phyloP scores from a whole-genome alignment of 768 basidiomycete species.

The Suillus spraguei region DNA sequence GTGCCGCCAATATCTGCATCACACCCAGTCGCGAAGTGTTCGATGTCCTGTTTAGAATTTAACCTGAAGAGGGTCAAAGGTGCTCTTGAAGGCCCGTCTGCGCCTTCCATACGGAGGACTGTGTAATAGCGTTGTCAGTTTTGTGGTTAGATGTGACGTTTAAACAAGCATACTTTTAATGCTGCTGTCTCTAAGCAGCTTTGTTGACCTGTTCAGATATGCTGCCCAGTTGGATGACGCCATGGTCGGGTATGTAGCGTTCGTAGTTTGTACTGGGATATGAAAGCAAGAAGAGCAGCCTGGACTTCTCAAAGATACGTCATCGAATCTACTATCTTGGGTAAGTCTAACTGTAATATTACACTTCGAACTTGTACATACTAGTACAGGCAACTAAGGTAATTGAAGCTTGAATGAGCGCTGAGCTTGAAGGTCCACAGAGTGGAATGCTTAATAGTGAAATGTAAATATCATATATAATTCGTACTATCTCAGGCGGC shows the following conservation, averaged over 20 bases:
- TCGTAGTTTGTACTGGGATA: neutral
- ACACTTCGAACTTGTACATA: neutral
- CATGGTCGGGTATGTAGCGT: slow-evolving; percentile 21
- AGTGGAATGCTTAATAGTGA: neutral
- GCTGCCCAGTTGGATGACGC: slow-evolving; percentile 26
- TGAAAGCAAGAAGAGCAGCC: slow-evolving; percentile 1
- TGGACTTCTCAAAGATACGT: neutral
- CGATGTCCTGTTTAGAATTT: slow-evolving; percentile 57
- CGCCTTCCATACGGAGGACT: slow-evolving; percentile 81
- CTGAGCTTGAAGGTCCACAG: neutral
- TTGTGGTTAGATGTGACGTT: slow-evolving; percentile 8
- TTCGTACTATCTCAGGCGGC: neutral
- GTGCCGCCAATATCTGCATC: slow-evolving; percentile 89
- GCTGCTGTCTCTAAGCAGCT: slow-evolving; percentile 41
- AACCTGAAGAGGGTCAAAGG: slow-evolving; percentile 72
- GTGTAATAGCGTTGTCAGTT: slow-evolving; percentile 18
- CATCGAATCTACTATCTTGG: slow-evolving; percentile 2
- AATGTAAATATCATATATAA: neutral
- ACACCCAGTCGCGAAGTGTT: slow-evolving; percentile 75
- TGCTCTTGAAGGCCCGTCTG: slow-evolving; percentile 58
- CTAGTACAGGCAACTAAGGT: neutral
- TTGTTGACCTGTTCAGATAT: slow-evolving; percentile 43
- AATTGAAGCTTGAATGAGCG: neutral
- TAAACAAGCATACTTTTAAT: slow-evolving; percentile 40
- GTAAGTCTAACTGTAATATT: neutral